Evolutionary conservation across 202 grass and related monocot species (phyloP), one percentile per base, ranked within the genome.

Genomic region (Setaria italica): DNA sequence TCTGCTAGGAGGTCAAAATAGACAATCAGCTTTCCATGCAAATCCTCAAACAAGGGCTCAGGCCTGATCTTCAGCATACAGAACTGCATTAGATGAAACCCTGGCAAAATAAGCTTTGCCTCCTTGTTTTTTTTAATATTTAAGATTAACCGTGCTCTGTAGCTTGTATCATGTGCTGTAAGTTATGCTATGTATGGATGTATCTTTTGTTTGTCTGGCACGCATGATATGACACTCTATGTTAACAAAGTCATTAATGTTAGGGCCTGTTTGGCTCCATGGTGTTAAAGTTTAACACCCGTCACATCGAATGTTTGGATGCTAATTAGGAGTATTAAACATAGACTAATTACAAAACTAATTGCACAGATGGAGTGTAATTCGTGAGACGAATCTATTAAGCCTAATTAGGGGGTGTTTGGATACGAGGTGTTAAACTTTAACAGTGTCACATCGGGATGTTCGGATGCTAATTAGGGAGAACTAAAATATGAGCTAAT

Each of bases 21-120:
- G 97, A 69, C 91, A 92, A 76, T 99, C 97, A 11, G 97, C 93
- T 78, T 99, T 99, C 87, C 97, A 99, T 91, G 90, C 93, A 80
- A 99, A 94, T 83, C 92, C 90, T 21, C 92, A 90, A 20, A 82
- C 93, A 16, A 92, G 89, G 79, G 93, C 95, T 89, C 93, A 92
- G 42, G 91, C 93, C 32, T 98, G 93, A 98, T 42, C 49, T 12
- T 55, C 82, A 78, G 64, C 77, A 82, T 56, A 57, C 65, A 65
- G 77, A 78, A 72, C 85, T 85, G 82, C 77, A 72, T 67, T 91
- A 85, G 89, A 72, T 78, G 88, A 79, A 86, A 56, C 33, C 81
- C 58, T 2, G 90, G 84, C 71, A 87, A 85, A 92, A 89, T 68
- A 80, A 91, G 70, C 70, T 86, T 90, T 88, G 87, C 87, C 82